Conservation (phyloP, 345 rosid species). For the Syzygium jambos region DNA sequence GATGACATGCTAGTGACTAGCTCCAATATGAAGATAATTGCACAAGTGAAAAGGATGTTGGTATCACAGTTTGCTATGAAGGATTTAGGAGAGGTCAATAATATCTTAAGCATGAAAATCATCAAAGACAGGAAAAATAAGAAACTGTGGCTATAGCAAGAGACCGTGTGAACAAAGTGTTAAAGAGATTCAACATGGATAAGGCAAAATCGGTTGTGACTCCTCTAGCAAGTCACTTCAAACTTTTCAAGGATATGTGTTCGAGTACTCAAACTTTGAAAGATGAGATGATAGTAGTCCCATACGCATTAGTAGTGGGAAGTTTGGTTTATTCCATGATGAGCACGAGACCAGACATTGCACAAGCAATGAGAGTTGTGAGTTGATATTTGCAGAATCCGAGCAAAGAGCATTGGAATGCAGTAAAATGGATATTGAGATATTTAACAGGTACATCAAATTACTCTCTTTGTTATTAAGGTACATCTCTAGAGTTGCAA, state of each 20-base stretch:
- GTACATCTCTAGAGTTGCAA: not conserved
- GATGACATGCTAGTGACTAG: not conserved
- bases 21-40: not conserved
- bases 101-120: not conserved
- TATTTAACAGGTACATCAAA: not conserved
- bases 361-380: too few species aligned
- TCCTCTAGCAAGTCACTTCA: not conserved
- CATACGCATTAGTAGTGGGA: not conserved
- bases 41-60: not conserved
- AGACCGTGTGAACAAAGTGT: not conserved
- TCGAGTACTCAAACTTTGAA: accelerated
- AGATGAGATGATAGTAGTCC: not conserved
- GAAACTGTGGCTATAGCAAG: not conserved
- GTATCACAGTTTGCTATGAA: not conserved
- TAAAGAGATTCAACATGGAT: not conserved
- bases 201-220: not conserved
- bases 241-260: not conserved
- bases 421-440: not conserved
- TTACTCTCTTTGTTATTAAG: not conserved
- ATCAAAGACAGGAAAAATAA: not conserved
- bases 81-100: not conserved
- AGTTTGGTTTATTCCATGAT: not conserved
- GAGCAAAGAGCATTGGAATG: not conserved
- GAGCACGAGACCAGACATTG: not conserved
- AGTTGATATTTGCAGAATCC: not conserved